Conservation (phyloP, 73 alveolate genomes). For the Paramecium tetraurelia region DNA sequence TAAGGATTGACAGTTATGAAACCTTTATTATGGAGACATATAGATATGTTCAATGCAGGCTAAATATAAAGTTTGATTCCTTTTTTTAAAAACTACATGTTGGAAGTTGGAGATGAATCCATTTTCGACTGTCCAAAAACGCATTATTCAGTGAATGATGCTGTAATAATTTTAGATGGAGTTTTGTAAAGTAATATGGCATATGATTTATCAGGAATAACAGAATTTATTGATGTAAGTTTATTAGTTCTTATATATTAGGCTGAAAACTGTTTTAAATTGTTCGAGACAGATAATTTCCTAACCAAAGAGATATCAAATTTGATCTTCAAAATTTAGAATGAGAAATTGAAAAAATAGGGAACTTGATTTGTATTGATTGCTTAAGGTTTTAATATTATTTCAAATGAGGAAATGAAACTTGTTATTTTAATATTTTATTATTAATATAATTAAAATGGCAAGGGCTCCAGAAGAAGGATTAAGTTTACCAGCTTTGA, state of each 20-base stretch:
- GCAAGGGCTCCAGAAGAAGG: constrained; percentile 51
- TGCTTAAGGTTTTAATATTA: neutral
- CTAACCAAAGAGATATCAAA: neutral
- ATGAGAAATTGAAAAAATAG: neutral
- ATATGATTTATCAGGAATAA: neutral
- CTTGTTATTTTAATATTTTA: neutral
- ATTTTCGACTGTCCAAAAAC: neutral
- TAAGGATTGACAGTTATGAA: neutral
- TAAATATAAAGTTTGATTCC: neutral
- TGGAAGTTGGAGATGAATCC: neutral
- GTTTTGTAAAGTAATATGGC: neutral
- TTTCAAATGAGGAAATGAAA: neutral
- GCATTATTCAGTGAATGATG: neutral
- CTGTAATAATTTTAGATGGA: neutral
- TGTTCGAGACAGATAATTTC: neutral
- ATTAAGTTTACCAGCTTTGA: constrained; percentile 41
- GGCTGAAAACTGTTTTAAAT: neutral
- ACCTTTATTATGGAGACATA: neutral
- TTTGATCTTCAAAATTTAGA: neutral
- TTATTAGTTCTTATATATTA: neutral
- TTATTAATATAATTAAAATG: neutral
- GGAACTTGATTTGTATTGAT: neutral
- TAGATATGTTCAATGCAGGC: neutral
- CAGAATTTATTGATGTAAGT: neutral
- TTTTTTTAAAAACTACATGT: neutral